These are phyloP conservation scores for Entomortierella lignicola DNA, from an alignment of 192 early-diverging fungal genomes.

Conservation along the genomic window DNA sequence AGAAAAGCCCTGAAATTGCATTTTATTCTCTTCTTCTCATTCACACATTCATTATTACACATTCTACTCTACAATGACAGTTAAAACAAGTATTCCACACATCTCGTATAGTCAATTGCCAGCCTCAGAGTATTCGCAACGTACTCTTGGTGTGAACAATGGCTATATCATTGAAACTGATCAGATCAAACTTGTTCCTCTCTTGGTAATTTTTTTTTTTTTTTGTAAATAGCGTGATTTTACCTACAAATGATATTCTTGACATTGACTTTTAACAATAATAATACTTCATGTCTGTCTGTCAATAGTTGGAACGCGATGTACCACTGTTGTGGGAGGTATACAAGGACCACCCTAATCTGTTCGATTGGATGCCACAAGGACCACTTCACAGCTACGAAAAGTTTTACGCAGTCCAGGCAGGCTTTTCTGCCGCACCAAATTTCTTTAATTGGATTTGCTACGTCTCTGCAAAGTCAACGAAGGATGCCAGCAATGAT, in stretches of 20 bases:
- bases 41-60: too few relatives aligned
- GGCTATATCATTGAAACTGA: slow-evolving; percentile 40
- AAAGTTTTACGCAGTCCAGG: slow-evolving; percentile 20
- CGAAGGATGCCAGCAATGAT: neutral
- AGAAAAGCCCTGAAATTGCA: neutral
- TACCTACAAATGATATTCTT: too few relatives aligned
- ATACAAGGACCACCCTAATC: slow-evolving; percentile 29
- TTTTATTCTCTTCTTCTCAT: neutral
- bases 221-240: too few relatives aligned
- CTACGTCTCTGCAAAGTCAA: slow-evolving; percentile 14
- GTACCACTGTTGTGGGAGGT: slow-evolving; percentile 31
- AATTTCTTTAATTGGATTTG: slow-evolving; percentile 28
- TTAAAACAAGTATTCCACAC: neutral
- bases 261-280: neutral
- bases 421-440: neutral
- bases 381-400: slow-evolving; percentile 14
- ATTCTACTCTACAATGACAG: neutral
- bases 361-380: slow-evolving; percentile 31
- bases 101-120: slow-evolving; percentile 14
- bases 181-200: slow-evolving; percentile 26
- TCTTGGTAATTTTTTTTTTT: slow-evolving; percentile 14
- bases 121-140: slow-evolving; percentile 19
- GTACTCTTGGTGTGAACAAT: slow-evolving; percentile 29
- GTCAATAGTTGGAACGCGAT: slow-evolving; percentile 28
- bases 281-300: neutral